phyloP scores from a whole-genome alignment of 228 moss, liverwort and hornwort genomes.

The Sphagnum fallax region DNA sequence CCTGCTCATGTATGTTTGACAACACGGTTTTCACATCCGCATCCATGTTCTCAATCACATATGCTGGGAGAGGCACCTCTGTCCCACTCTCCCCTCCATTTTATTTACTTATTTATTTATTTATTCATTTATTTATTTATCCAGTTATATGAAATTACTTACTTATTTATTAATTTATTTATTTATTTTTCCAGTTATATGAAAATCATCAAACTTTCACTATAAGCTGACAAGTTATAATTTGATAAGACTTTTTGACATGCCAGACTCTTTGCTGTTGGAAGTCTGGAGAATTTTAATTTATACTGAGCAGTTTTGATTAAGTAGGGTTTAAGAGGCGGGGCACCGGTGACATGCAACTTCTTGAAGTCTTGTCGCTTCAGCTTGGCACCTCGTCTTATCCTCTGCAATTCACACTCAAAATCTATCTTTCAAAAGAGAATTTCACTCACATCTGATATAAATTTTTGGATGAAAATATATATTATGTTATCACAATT shows the following conservation, averaged over 20 bases:
- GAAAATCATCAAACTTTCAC: neutral
- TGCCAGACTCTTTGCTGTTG: too few relatives aligned
- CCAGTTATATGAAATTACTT: neutral
- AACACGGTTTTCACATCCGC: constrained; percentile 47
- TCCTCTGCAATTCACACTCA: constrained; percentile 41
- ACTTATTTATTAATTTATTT: neutral
- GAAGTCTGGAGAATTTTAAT: too few relatives aligned
- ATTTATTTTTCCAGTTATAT: neutral
- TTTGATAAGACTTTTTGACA: too few relatives aligned
- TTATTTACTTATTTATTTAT: too few relatives aligned
- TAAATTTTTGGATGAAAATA: too few relatives aligned
- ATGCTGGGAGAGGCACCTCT: constrained; percentile 34
- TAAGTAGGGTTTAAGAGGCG: neutral
- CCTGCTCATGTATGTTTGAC: constrained; percentile 46
- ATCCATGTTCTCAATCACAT: constrained; percentile 52
- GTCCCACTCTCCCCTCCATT: neutral
- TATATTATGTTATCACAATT: too few relatives aligned
- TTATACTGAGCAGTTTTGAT: too few relatives aligned
- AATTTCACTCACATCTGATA: too few relatives aligned
- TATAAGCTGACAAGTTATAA: neutral
- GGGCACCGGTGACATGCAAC: constrained; percentile 15
- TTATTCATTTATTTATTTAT: neutral
- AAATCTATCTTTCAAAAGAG: too few relatives aligned
- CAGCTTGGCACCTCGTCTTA: constrained; percentile 42
- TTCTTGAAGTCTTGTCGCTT: constrained; percentile 33